These are phyloP conservation scores for Neoboletus brunneissimus DNA, from an alignment of 768 basidiomycete species.

Conservation along the genomic window DNA sequence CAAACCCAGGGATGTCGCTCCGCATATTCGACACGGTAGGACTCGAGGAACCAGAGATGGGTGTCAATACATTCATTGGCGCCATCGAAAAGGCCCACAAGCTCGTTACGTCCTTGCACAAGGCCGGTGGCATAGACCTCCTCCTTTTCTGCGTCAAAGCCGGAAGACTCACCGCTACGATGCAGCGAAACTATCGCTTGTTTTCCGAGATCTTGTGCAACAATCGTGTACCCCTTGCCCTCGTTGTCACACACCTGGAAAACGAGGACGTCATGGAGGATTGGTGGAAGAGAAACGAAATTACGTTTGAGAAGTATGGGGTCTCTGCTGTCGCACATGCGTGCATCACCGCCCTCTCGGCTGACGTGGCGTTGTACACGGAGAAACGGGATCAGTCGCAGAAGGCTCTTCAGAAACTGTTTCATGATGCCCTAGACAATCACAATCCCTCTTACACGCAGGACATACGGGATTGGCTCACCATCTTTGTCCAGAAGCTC, in stretches of 20 bases:
- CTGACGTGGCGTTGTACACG: neutral
- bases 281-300: neutral
- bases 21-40: neutral
- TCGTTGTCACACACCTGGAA: neutral
- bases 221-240: neutral
- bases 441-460: neutral
- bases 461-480: neutral
- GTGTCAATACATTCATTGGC: neutral
- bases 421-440: neutral
- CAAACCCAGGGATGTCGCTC: neutral
- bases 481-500: neutral
- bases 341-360: neutral
- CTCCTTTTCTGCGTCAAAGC: constrained; percentile 1
- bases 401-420: neutral
- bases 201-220: neutral
- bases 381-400: neutral
- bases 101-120: neutral
- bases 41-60: neutral
- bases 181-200: neutral
- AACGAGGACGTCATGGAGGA: neutral
- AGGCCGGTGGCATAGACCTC: neutral
- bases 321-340: neutral
- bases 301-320: neutral
- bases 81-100: constrained; percentile 6
- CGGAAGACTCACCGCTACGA: neutral